Evolutionary conservation across 2,329 filamentous ascomycete genomes (phyloP).

Genomic region (Neofusicoccum kwambonambiense): DNA sequence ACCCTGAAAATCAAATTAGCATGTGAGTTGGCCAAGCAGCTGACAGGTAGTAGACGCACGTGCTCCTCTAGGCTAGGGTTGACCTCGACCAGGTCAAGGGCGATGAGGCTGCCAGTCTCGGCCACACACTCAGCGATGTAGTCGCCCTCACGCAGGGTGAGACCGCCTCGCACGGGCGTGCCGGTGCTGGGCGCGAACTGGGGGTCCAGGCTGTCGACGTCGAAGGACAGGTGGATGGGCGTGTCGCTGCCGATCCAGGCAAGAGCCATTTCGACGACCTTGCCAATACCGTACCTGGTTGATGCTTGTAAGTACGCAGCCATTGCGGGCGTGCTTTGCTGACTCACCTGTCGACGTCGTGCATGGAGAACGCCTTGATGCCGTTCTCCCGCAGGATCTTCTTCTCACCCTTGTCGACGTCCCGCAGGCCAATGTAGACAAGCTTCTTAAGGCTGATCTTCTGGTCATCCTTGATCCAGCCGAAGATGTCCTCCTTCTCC

Average conservation of each 20-base stretch:
- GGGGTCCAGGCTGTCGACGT: conserved; percentile 93
- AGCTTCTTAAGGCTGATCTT: conserved; percentile 74
- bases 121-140: conserved; percentile 79
- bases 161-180: conserved; percentile 86
- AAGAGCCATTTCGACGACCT: conserved; percentile 97
- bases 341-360: conserved; percentile 83
- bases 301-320: conserved; percentile 11
- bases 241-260: conserved; percentile 92
- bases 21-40: neutral
- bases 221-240: conserved; percentile 94
- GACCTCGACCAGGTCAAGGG: conserved; percentile 57
- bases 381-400: conserved; percentile 81
- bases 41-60: neutral
- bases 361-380: conserved; percentile 98
- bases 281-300: conserved; percentile 83
- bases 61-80: conserved; percentile 47
- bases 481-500: conserved; percentile 76
- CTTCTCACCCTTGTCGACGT: conserved; percentile 95
- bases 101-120: conserved; percentile 55
- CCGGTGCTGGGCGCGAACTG: conserved; percentile 96
- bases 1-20: conserved; percentile 48
- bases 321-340: neutral
- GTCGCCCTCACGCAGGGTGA: conserved; percentile 93
- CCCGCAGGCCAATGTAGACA: conserved; percentile 93
- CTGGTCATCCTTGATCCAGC: conserved; percentile 79